Conservation (phyloP, 768 basidiomycete species). For the Mycena alexandri region DNA sequence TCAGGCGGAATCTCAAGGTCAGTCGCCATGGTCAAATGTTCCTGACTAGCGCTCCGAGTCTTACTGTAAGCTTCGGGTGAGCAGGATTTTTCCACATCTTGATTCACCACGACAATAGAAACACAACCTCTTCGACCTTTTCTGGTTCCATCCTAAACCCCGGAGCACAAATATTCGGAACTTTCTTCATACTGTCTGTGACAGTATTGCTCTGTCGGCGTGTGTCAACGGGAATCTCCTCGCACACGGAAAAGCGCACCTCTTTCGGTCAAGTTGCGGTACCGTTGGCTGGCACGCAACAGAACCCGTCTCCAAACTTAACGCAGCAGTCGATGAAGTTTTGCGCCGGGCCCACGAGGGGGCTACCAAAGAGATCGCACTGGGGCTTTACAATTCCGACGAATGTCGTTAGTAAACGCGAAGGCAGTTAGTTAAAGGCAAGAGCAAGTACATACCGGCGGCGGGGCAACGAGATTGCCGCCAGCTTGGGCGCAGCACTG, state of each 20-base stretch:
- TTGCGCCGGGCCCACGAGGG: constrained; percentile 20
- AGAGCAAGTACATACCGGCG: constrained; percentile 16
- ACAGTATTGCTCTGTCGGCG: constrained; percentile 9
- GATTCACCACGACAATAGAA: constrained; percentile 4
- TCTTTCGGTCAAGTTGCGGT: constrained; percentile 4
- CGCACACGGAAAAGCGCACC: constrained; percentile 5
- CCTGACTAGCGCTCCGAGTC: no score
- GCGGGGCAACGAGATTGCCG: background rate
- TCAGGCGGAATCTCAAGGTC: no score
- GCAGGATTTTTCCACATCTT: constrained; percentile 16
- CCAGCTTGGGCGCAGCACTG: constrained; percentile 9
- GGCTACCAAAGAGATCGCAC: constrained; percentile 12
- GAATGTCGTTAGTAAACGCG: constrained; percentile 10
- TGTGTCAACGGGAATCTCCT: constrained; percentile 8
- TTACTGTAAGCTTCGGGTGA: no score
- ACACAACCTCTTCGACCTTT: constrained; percentile 11
- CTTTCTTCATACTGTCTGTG: constrained; percentile 4
- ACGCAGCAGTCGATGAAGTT: constrained; percentile 21
- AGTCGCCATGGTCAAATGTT: no score
- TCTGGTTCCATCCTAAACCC: constrained; percentile 8
- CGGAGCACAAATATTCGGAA: constrained; percentile 2
- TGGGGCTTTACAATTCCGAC: constrained; percentile 10
- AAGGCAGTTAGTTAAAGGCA: constrained; percentile 3
- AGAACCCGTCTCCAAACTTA: constrained; percentile 4
- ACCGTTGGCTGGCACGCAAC: constrained; percentile 12